phyloP scores from a whole-genome alignment of 257 asterid species.

The Solanum phureja region DNA sequence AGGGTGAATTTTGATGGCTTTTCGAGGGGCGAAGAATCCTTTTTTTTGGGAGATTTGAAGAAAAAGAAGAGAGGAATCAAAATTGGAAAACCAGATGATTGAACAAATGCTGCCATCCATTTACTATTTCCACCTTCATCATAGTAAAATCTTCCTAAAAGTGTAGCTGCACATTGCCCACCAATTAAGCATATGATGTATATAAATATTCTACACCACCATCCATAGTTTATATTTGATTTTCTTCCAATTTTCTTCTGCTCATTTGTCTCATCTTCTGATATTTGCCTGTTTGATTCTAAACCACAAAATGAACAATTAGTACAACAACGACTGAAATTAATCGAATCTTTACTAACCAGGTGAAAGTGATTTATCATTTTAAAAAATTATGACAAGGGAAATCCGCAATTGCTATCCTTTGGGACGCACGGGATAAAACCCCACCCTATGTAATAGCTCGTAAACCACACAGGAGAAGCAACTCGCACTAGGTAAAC shows the following conservation, averaged over 20 bases:
- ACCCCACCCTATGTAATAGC: too few species aligned
- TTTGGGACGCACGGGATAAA: too few species aligned
- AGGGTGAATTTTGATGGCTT: conserved; percentile 1
- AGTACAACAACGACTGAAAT: background rate
- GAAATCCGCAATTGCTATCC: too few species aligned
- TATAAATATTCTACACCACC: conserved; percentile 19
- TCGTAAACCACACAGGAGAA: too few species aligned
- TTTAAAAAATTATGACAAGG: too few species aligned
- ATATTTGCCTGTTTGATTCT: background rate
- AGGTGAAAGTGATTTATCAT: background rate
- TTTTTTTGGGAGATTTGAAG: background rate
- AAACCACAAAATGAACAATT: background rate
- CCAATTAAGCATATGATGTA: conserved; percentile 12
- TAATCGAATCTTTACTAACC: background rate
- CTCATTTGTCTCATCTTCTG: background rate
- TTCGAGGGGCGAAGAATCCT: background rate
- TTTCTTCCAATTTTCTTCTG: background rate
- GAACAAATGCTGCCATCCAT: conserved; percentile 35
- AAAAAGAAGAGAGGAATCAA: conserved; percentile 14
- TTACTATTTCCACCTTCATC: conserved; percentile 34
- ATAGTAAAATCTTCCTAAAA: conserved; percentile 25
- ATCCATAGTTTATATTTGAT: background rate
- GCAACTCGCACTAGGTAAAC: too few species aligned
- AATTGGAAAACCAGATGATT: conserved; percentile 24
- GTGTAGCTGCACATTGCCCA: conserved; percentile 28